phyloP scores from a whole-genome alignment of 306 rosid species.

The Arachis hypogaea region DNA sequence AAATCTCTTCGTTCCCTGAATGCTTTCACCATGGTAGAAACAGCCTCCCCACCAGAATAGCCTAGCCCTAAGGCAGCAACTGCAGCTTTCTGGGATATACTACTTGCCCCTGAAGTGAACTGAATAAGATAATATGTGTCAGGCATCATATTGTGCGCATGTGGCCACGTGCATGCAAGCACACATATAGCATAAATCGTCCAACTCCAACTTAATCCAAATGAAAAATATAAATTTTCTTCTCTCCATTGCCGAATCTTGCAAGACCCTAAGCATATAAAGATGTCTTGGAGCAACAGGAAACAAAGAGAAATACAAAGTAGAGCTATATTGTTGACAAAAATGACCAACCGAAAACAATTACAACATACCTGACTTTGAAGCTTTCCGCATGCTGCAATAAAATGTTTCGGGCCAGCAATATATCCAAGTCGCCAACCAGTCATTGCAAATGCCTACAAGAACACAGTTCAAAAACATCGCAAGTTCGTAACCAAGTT shows the following conservation, averaged over 20 bases:
- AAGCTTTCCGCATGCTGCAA: constrained; percentile 69
- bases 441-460: constrained; percentile 93
- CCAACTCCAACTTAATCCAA: constrained; percentile 3
- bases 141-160: neutral
- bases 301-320: constrained; percentile 18
- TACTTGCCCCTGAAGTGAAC: constrained; percentile 89
- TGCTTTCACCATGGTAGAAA: constrained; percentile 77
- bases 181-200: neutral
- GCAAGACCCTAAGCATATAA: constrained; percentile 17
- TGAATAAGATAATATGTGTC: constrained; percentile 38
- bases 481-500: constrained; percentile 1
- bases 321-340: neutral
- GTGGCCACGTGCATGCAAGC: no score
- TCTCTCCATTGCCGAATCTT: neutral
- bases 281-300: constrained; percentile 10
- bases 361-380: constrained; percentile 72
- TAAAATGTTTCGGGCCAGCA: constrained; percentile 80
- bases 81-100: constrained; percentile 87
- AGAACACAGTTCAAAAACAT: constrained; percentile 37
- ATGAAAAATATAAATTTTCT: constrained; percentile 9
- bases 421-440: constrained; percentile 92
- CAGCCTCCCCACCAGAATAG: constrained; percentile 80
- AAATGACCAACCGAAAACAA: constrained; percentile 3
- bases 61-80: constrained; percentile 95
- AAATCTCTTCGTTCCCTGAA: constrained; percentile 78